These are phyloP conservation scores for Speleostelium caveatum DNA, from an alignment of 78 protist genomes.

Conservation along the genomic window DNA sequence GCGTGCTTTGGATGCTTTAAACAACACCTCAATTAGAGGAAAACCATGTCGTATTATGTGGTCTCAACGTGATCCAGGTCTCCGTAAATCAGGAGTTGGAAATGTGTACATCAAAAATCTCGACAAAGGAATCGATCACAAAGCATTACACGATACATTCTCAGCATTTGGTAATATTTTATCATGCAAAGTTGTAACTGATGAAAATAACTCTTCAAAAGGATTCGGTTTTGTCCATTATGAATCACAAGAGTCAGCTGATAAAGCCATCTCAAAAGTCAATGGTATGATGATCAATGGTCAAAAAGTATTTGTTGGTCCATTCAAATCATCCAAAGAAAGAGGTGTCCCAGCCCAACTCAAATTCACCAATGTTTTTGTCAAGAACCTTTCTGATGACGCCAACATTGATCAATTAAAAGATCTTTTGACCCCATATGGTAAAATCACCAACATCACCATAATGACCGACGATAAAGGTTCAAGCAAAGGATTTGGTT, in stretches of 20 bases:
- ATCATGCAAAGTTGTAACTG: conserved; percentile 90
- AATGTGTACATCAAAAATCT: conserved; percentile 98
- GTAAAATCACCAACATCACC: conserved; percentile 85
- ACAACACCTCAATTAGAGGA: conserved; percentile 93
- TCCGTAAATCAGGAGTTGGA: conserved; percentile 96
- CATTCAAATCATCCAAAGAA: conserved; percentile 90
- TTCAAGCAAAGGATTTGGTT: conserved; percentile 94
- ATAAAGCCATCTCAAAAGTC: conserved; percentile 91
- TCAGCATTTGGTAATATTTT: conserved; percentile 89
- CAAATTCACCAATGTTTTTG: conserved; percentile 95
- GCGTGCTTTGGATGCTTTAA: conserved; percentile 96
- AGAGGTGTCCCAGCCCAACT: conserved; percentile 77
- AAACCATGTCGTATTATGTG: conserved; percentile 98
- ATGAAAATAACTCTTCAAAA: conserved; percentile 79
- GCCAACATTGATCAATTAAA: conserved; percentile 79
- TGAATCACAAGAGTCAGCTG: conserved; percentile 94
- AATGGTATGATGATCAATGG: conserved; percentile 94
- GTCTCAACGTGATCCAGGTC: conserved; percentile 97
- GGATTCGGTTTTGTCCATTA: conserved; percentile 98
- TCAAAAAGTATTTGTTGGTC: conserved; percentile 92
- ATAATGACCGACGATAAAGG: conserved; percentile 87
- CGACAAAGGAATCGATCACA: conserved; percentile 91
- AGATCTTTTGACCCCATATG: conserved; percentile 82
- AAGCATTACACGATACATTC: conserved; percentile 95
- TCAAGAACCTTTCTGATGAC: conserved; percentile 91